Evolutionary conservation across 73 alveolate genomes (phyloP).

Genomic region (Uronychia binucleata): DNA sequence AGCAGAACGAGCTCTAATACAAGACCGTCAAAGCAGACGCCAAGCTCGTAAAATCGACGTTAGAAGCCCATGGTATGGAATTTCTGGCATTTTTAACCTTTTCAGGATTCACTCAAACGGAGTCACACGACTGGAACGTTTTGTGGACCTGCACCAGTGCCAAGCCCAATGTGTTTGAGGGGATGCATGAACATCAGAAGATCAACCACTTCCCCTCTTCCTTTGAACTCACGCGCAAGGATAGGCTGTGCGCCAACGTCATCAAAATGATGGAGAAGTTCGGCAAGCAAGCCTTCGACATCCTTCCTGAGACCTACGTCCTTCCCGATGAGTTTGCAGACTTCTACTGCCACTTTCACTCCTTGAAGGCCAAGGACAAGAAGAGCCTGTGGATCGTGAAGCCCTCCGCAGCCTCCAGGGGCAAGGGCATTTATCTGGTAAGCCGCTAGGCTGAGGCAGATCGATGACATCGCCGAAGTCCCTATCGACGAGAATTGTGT

Average conservation of each 20-base stretch:
- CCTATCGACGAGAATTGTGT: slow-evolving; percentile 84
- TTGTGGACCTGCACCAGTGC: slow-evolving; percentile 71
- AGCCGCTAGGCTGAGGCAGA: slow-evolving; percentile 39
- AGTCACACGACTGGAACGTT: slow-evolving; percentile 74
- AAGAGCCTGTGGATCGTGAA: slow-evolving; percentile 85
- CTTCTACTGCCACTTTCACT: slow-evolving; percentile 77
- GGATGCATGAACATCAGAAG: slow-evolving; percentile 69
- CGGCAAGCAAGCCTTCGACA: slow-evolving; percentile 59
- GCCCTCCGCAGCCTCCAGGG: slow-evolving; percentile 83
- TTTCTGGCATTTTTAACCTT: not conserved
- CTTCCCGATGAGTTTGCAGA: slow-evolving; percentile 89
- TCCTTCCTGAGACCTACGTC: slow-evolving; percentile 87
- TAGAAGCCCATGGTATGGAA: slow-evolving; percentile 53
- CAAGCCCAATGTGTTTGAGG: slow-evolving; percentile 70
- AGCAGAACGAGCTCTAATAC: slow-evolving; percentile 31
- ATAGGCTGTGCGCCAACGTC: slow-evolving; percentile 69
- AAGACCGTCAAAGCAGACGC: slow-evolving; percentile 71
- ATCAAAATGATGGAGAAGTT: slow-evolving; percentile 64
- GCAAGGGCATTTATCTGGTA: slow-evolving; percentile 80
- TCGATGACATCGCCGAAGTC: slow-evolving; percentile 72
- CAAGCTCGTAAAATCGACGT: slow-evolving; percentile 38
- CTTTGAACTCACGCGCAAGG: slow-evolving; percentile 85
- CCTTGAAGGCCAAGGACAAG: slow-evolving; percentile 64
- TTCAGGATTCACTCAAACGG: slow-evolving; percentile 42
- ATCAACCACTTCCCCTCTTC: slow-evolving; percentile 89